Evolutionary conservation across 1,284 basidiomycete genomes (phyloP), one percentile per base, ranked within the genome.

Genomic region (Anthracocystis setariae): DNA sequence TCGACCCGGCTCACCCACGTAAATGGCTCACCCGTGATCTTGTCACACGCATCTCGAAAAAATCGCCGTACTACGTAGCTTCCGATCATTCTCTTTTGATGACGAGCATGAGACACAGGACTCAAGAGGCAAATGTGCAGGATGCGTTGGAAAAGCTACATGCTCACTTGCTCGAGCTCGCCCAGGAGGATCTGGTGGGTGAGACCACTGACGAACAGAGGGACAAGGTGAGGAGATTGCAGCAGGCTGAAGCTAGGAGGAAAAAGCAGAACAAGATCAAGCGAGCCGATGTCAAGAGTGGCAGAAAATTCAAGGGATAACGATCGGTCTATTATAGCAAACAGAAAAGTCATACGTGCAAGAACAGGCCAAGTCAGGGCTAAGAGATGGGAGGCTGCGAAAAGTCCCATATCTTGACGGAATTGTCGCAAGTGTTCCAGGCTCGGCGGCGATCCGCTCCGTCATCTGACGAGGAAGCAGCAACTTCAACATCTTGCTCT

Each of bases 261-360:
- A 72, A 72, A 49, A 72, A 67, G 53, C 51, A 63, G 32, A 72
- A 46, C 59, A 72, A 72, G 60, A 61, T 72, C 64, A 72, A 67
- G 27, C 21, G 69, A 2, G 55, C 64, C 0, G 69, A 72, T 37
- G 69, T 72, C 56, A 72, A 72, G 50, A 67, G 64, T 43, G 69
- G 64, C 1, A 38, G 69, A 9, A 72, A 67, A 46, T 72, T 72
- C 52, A 67, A 64, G 20, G 69, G 69, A 3, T 72, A 52, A 55
- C 18, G 20, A n/a, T 21, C 9, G 17, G 23, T 42, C 21, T 8
- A 23, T 3, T 29, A 21, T n/a, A 3, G 17, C 17, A 5, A 37
- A n/a, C 35, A 23, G 42, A 3, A 23, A 1, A 21, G 0, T 10
- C 13, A 5, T 48, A 39, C 37, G 27, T 21, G 15, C 20, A 27